Evolutionary conservation across 352 stramenopile genomes (phyloP), one percentile per base, ranked within the genome.

Genomic region (Pythium oligandrum): DNA sequence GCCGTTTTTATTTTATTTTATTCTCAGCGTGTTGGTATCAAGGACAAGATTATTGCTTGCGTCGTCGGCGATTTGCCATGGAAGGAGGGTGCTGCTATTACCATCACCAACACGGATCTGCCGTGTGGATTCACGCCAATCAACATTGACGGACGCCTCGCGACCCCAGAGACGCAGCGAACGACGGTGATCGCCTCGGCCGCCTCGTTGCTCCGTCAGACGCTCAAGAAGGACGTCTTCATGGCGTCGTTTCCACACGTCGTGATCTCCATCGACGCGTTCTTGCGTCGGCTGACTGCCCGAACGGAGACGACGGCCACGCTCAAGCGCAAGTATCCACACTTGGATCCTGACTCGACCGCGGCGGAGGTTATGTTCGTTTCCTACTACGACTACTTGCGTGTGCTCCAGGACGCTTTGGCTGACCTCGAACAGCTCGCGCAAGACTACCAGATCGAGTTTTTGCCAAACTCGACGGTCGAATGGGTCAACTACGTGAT

Each of bases 21-120:
- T 8, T 17, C 36, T 6, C 44, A 82, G 59, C 71, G 72, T 30
- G 58, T 82, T 10, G 66, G 66, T 2, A 75, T 90, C 54, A 90
- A 88, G 50, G 78, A 93, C 57, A 93, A 93, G 57, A 64, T 88
- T 2, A 68, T 90, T 32, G 72, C 75, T 4, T 78, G 75, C 33
- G 61, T 90, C 11, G 75, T 75, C 9, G 78, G 86, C 38, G 68
- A 78, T 33, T 40, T 90, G 8, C 73, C 75, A 31, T 63, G 68
- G 36, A 69, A 69, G 11, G 48, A 67, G 33, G 57, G 59, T 4
- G 55, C 54, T 6, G 61, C 61, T 6, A 48, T 58, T 4, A 61
- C 43, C 32, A 56, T 89, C 4, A 58, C 64, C 2, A 48, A 59
- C 0, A n/a, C 57, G 0, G 78, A 91, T 55, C 49, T 91, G 10